These are phyloP conservation scores for Fusarium sp. DNA, from an alignment of 2,329 filamentous ascomycete species.

Conservation along the genomic window DNA sequence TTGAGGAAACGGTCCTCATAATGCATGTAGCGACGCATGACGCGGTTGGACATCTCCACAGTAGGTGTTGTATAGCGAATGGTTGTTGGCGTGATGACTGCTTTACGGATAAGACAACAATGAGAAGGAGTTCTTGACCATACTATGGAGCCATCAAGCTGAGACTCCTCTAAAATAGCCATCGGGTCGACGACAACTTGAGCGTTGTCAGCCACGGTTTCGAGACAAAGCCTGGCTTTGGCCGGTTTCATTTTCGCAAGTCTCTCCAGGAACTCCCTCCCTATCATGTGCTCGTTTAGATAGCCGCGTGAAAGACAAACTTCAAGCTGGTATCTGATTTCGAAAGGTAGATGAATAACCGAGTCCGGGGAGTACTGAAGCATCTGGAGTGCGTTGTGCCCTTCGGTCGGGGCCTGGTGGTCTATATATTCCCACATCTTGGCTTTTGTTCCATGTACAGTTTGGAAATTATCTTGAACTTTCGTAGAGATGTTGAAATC, in stretches of 20 bases:
- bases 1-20: slow-evolving; percentile 82
- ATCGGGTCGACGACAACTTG: slow-evolving; percentile 73
- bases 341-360: slow-evolving; percentile 65
- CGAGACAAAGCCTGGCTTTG: slow-evolving; percentile 73
- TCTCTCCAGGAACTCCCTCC: slow-evolving; percentile 69
- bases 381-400: slow-evolving; percentile 42
- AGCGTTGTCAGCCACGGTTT: slow-evolving; percentile 75
- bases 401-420: slow-evolving; percentile 19
- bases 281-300: slow-evolving; percentile 80
- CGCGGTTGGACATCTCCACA: slow-evolving; percentile 87
- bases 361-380: slow-evolving; percentile 32
- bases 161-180: slow-evolving; percentile 70
- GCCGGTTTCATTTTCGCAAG: slow-evolving; percentile 58
- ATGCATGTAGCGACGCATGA: slow-evolving; percentile 77
- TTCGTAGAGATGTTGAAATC: slow-evolving; percentile 77
- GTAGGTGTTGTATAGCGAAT: slow-evolving; percentile 80
- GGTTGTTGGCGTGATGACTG: slow-evolving; percentile 83
- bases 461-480: slow-evolving; percentile 51
- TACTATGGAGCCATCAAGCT: slow-evolving; percentile 57
- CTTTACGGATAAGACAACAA: slow-evolving; percentile 80
- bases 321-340: slow-evolving; percentile 89
- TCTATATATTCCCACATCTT: slow-evolving; percentile 48
- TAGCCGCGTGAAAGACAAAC: slow-evolving; percentile 86
- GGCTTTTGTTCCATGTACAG: slow-evolving; percentile 40
- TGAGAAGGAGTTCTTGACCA: slow-evolving; percentile 70